These are phyloP conservation scores for Eucalyptus leucophloia DNA, from an alignment of 345 rosid species.

Conservation along the genomic window DNA sequence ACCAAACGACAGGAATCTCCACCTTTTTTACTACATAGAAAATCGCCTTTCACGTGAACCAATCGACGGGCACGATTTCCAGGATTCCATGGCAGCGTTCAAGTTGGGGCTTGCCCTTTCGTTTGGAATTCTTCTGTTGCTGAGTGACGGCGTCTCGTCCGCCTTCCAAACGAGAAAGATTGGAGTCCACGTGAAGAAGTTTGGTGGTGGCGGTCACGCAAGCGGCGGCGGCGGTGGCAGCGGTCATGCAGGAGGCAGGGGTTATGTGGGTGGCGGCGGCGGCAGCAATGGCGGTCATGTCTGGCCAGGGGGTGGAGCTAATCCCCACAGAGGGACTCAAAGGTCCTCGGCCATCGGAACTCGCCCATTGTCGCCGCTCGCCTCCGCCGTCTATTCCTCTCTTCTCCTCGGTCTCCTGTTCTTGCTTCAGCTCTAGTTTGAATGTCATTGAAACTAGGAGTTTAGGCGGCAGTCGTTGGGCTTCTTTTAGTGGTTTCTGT, in stretches of 20 bases:
- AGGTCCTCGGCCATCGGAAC: background rate
- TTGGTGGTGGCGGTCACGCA: background rate
- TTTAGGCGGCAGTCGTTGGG: background rate
- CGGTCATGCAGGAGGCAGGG: background rate
- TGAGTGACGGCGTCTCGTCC: background rate
- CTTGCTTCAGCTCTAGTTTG: background rate
- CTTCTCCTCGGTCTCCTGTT: background rate
- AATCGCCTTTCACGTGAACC: background rate
- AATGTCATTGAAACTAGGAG: background rate
- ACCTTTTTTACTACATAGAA: too few relatives aligned
- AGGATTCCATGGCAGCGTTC: background rate
- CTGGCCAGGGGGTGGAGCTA: background rate
- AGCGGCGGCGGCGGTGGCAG: accelerated
- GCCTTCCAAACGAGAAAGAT: background rate
- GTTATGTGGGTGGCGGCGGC: background rate
- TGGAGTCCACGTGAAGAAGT: background rate
- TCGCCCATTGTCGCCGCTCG: background rate
- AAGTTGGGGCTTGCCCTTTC: background rate
- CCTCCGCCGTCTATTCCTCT: background rate
- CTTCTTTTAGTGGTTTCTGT: background rate
- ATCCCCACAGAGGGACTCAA: background rate
- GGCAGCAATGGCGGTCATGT: background rate
- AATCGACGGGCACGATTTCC: background rate
- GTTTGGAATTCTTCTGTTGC: background rate
- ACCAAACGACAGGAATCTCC: background rate